Evolutionary conservation across 352 stramenopile genomes (phyloP), one percentile per base, ranked within the genome.

Genomic region (Globisporangium radiosum): DNA sequence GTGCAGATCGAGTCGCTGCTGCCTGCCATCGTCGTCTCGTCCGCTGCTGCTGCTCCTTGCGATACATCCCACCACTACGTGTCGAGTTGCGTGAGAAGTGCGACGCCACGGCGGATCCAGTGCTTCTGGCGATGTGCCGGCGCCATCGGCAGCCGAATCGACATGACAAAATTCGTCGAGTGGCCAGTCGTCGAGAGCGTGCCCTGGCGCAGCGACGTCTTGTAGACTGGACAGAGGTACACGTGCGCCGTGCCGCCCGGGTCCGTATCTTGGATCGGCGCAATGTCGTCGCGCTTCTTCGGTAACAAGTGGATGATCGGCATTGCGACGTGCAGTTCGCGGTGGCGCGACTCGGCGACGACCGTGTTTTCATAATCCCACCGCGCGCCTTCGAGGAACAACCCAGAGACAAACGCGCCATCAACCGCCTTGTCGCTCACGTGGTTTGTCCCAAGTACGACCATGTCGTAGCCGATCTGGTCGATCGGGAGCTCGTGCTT

Each of bases 131-230:
- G 75, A 57, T 98, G 86, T 43, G 80, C 51, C 1, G 69, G 66
- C 43, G 81, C 76, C 77, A 98, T 98, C 36, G 93, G 94, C 25
- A 98, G 62, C 44, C 85, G 81, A 45, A 98, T 87, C 15, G 87
- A 97, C 88, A 98, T 97, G 69, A 98, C 92, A 71, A 98, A 98
- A 73, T 98, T 98, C 33, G 93, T 98, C 44, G 89, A 97, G 59
- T 98, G 93, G 37, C 93, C 93, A 25, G 93, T 98, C 4, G 93
- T 98, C 7, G 84, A 96, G 37, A 98, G 73, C 47, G 84, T 97
- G 44, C 93, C 93, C 56, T 95, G 78, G 7, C 91, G 80, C 60
- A 96, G 71, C 52, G 85, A 97, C 38, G 87, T 97, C 75, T 96
- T 96, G 85, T 97, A 97, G 17, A 97, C 87, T 1, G 91, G 91